Conservation (phyloP, 495 filamentous ascomycete genomes). For the Cladorrhinum samala region DNA sequence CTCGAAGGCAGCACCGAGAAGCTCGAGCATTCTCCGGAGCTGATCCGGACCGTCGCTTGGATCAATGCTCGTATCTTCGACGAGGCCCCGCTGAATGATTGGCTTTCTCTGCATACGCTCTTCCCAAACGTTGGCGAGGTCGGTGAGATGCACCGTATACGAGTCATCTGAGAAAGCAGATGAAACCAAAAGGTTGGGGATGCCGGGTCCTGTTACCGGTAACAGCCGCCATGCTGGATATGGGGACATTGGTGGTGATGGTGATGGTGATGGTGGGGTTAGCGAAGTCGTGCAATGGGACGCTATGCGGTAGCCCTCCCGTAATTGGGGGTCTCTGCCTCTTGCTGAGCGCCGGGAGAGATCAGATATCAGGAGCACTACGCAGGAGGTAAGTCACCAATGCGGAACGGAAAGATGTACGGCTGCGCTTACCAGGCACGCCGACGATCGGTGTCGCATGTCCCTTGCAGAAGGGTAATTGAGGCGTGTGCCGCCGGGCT, state of each 20-base stretch:
- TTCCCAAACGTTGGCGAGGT: constrained; percentile 80
- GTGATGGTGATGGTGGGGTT: neutral
- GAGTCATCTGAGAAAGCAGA: constrained; percentile 35
- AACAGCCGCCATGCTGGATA: constrained; percentile 29
- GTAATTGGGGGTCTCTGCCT: no score
- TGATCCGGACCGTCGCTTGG: constrained; percentile 71
- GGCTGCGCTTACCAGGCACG: no score
- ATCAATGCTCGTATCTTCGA: constrained; percentile 73
- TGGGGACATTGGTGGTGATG: constrained; percentile 16
- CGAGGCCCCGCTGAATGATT: constrained; percentile 60
- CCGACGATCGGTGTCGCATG: no score
- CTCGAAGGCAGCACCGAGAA: constrained; percentile 59
- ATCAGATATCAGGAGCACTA: no score
- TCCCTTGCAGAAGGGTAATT: no score
- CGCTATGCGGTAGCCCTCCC: no score
- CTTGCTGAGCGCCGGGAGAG: no score
- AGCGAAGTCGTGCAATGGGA: neutral
- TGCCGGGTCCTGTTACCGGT: constrained; percentile 25
- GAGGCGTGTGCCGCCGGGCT: no score
- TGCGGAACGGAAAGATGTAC: no score
- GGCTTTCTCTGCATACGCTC: constrained; percentile 58
- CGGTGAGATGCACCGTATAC: constrained; percentile 74
- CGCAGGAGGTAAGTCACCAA: no score
- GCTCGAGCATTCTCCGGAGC: constrained; percentile 62
- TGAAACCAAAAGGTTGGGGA: constrained; percentile 42